Conservation (phyloP, 2,329 filamentous ascomycete species). For the Xylaria sp. region DNA sequence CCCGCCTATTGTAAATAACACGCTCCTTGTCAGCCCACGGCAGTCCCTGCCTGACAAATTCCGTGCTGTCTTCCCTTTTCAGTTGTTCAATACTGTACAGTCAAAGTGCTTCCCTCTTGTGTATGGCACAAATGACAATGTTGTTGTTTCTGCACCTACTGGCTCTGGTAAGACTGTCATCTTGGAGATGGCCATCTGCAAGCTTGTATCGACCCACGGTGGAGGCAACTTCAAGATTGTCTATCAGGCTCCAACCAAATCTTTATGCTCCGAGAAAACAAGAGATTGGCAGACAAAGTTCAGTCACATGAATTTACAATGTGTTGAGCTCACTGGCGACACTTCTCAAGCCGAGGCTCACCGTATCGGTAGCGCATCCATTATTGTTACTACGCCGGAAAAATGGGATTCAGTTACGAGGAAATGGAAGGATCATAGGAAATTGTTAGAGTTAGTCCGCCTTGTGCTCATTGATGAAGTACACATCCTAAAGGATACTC, state of each 20-base stretch:
- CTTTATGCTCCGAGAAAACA: slow-evolving; percentile 79
- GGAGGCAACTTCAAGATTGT: slow-evolving; percentile 79
- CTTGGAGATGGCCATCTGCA: slow-evolving; percentile 84
- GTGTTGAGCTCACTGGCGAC: slow-evolving; percentile 84
- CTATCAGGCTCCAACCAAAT: slow-evolving; percentile 87
- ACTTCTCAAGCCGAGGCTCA: slow-evolving; percentile 74
- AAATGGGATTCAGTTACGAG: slow-evolving; percentile 93
- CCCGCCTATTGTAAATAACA: slow-evolving; percentile 54
- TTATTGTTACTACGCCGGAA: slow-evolving; percentile 89
- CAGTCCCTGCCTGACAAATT: slow-evolving; percentile 75
- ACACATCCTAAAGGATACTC: slow-evolving; percentile 82
- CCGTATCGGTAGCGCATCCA: slow-evolving; percentile 77
- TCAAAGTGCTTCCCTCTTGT: slow-evolving; percentile 78
- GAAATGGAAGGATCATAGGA: slow-evolving; percentile 85
- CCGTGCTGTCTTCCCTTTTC: slow-evolving; percentile 76
- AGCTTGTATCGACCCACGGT: slow-evolving; percentile 67
- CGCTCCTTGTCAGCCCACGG: slow-evolving; percentile 54
- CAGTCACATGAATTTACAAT: slow-evolving; percentile 71
- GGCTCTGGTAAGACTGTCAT: slow-evolving; percentile 87
- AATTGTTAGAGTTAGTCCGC: slow-evolving; percentile 78
- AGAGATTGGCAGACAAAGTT: slow-evolving; percentile 85
- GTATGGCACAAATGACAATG: slow-evolving; percentile 76
- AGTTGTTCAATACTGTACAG: slow-evolving; percentile 83
- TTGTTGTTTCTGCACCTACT: slow-evolving; percentile 84
- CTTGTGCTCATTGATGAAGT: slow-evolving; percentile 89